Conservation (phyloP, 768 basidiomycete genomes). For the Naganishia onofrii region DNA sequence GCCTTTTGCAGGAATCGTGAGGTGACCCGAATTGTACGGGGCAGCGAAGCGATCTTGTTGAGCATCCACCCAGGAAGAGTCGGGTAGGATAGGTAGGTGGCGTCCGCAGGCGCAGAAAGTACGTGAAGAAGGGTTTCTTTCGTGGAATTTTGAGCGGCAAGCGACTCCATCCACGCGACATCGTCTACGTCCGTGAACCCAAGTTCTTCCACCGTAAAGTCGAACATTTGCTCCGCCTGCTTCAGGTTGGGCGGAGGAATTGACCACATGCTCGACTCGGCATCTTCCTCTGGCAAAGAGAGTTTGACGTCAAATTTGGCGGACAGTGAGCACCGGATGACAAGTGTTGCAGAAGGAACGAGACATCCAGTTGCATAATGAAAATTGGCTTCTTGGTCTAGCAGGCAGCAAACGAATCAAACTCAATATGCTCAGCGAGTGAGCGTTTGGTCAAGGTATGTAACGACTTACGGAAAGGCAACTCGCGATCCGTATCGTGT, state of each 20-base stretch:
- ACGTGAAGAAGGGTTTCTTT: slow-evolving; percentile 24
- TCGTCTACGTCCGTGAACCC: slow-evolving; percentile 20
- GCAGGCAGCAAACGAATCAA: background rate
- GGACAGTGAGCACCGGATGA: slow-evolving; percentile 57
- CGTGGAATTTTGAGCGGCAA: background rate
- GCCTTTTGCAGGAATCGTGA: slow-evolving; percentile 66
- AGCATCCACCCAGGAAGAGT: slow-evolving; percentile 5
- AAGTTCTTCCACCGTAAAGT: slow-evolving; percentile 53
- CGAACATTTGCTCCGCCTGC: slow-evolving; percentile 55
- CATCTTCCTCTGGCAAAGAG: slow-evolving; percentile 73
- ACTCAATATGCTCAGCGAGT: background rate
- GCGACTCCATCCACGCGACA: background rate
- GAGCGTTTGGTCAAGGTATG: too few species aligned
- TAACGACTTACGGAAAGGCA: slow-evolving; percentile 61
- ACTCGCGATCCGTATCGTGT: slow-evolving; percentile 81
- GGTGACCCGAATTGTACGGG: background rate
- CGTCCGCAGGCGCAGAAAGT: slow-evolving; percentile 1
- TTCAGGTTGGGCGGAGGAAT: slow-evolving; percentile 72
- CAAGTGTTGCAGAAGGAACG: slow-evolving; percentile 67
- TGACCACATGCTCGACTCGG: slow-evolving; percentile 69
- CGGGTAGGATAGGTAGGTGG: slow-evolving; percentile 1
- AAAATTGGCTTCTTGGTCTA: slow-evolving; percentile 74
- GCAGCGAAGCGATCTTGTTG: background rate
- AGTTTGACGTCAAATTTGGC: slow-evolving; percentile 55
- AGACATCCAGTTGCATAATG: slow-evolving; percentile 79